phyloP scores from a whole-genome alignment of 208 protist genomes.

The Trypanosoma boissoni region DNA sequence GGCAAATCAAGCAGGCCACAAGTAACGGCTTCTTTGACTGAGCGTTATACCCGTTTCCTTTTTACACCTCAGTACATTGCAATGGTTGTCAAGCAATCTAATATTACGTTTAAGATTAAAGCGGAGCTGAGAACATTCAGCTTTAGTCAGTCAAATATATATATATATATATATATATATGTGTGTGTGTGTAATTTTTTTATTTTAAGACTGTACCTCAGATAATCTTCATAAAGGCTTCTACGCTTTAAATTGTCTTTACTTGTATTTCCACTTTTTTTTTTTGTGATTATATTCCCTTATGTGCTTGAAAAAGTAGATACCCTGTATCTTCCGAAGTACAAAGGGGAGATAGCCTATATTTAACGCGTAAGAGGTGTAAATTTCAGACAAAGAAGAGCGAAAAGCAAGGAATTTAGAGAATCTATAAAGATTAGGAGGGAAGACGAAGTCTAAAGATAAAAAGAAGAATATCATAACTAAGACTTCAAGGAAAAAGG shows the following conservation, averaged over 20 bases:
- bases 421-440: too few species aligned
- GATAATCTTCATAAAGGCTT: neutral
- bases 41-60: slow-evolving; percentile 16
- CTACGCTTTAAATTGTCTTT: neutral
- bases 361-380: too few species aligned
- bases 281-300: slow-evolving; percentile 2
- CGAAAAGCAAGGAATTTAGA: too few species aligned
- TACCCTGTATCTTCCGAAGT: neutral
- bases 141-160: too few species aligned
- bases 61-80: slow-evolving; percentile 1
- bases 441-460: too few species aligned
- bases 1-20: slow-evolving; percentile 61
- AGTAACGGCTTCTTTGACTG: slow-evolving; percentile 54
- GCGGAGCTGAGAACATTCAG: too few species aligned
- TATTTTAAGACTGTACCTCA: too few species aligned
- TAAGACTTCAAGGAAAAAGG: too few species aligned
- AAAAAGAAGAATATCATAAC: too few species aligned
- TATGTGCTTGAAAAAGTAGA: slow-evolving; percentile 4
- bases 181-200: too few species aligned
- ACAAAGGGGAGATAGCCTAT: too few species aligned
- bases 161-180: slow-evolving; percentile 11
- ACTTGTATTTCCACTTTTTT: slow-evolving; percentile 10
- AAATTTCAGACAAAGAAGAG: too few species aligned
- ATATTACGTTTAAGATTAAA: neutral
- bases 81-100: neutral